Conservation (phyloP, 805 yeast species). For the Ogataea wickerhamii region DNA sequence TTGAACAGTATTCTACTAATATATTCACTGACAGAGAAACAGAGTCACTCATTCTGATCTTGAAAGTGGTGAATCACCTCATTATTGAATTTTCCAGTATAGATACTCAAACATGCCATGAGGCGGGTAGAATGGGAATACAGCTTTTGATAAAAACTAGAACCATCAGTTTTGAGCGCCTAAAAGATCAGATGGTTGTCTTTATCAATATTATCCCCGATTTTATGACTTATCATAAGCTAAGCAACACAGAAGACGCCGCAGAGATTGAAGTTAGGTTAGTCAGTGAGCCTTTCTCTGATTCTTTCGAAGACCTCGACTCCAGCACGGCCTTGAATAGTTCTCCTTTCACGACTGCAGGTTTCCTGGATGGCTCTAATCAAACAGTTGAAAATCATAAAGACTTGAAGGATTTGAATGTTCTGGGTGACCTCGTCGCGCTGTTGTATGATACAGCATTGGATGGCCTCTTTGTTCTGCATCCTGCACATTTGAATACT, state of each 20-base stretch:
- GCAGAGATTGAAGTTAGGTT: no score
- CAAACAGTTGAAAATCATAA: not conserved
- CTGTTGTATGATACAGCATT: not conserved
- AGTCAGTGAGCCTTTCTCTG: not conserved
- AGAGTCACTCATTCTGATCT: constrained; percentile 25
- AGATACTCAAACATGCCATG: constrained; percentile 36
- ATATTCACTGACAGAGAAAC: constrained; percentile 25
- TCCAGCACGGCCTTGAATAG: not conserved
- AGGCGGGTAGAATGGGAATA: constrained; percentile 39
- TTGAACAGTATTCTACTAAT: constrained; percentile 13
- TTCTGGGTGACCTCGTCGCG: not conserved
- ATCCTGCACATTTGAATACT: not conserved
- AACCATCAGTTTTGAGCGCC: constrained; percentile 38
- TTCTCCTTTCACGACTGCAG: no score
- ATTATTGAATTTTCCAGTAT: constrained; percentile 40
- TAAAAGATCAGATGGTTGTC: constrained; percentile 41
- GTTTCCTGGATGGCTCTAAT: not conserved
- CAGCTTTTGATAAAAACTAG: constrained; percentile 34
- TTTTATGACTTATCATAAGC: constrained; percentile 14
- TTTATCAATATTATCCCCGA: constrained; percentile 45
- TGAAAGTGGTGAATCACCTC: constrained; percentile 45
- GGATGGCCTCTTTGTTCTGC: not conserved
- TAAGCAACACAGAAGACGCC: not conserved
- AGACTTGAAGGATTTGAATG: not conserved
- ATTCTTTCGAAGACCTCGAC: not conserved